These are phyloP conservation scores for Pseudogymnoascus sp. DNA, from an alignment of 2,329 filamentous ascomycete species.

Conservation along the genomic window DNA sequence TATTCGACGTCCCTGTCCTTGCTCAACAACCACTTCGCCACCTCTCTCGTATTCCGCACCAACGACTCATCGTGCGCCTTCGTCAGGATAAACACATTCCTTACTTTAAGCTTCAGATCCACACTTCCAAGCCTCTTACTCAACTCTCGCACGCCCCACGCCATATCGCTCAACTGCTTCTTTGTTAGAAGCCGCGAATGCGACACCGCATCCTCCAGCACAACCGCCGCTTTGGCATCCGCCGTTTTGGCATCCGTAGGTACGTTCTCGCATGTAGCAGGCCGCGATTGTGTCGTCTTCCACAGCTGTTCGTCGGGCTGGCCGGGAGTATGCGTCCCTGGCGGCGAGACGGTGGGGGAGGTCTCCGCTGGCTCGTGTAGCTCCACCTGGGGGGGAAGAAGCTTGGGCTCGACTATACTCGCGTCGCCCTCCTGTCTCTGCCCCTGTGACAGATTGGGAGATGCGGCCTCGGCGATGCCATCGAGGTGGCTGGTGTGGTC, in stretches of 20 bases:
- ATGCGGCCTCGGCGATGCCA: slow-evolving; percentile 17
- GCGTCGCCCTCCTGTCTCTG: not conserved
- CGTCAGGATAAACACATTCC: slow-evolving; percentile 78
- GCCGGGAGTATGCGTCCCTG: slow-evolving; percentile 29
- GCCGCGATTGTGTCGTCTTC: slow-evolving; percentile 30
- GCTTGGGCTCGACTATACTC: slow-evolving; percentile 16
- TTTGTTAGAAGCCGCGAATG: slow-evolving; percentile 80
- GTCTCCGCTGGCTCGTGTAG: not conserved
- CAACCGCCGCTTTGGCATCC: not conserved
- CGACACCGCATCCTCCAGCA: slow-evolving; percentile 8
- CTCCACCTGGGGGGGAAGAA: not conserved
- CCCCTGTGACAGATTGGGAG: not conserved
- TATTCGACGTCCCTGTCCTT: slow-evolving; percentile 61
- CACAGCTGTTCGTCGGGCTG: slow-evolving; percentile 52
- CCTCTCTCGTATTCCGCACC: slow-evolving; percentile 67
- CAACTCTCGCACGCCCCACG: slow-evolving; percentile 86
- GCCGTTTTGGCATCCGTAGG: not conserved
- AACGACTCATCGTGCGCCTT: slow-evolving; percentile 84
- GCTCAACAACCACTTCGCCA: slow-evolving; percentile 74
- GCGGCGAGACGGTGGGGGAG: not conserved
- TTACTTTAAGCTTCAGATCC: slow-evolving; percentile 72
- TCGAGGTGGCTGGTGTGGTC: slow-evolving; percentile 19
- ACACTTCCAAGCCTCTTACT: slow-evolving; percentile 80
- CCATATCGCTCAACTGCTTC: slow-evolving; percentile 93
- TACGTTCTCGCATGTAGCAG: not conserved